These are phyloP conservation scores for Phascolomyces articulosus DNA, from an alignment of 371 early-diverging fungal genomes.

Conservation along the genomic window DNA sequence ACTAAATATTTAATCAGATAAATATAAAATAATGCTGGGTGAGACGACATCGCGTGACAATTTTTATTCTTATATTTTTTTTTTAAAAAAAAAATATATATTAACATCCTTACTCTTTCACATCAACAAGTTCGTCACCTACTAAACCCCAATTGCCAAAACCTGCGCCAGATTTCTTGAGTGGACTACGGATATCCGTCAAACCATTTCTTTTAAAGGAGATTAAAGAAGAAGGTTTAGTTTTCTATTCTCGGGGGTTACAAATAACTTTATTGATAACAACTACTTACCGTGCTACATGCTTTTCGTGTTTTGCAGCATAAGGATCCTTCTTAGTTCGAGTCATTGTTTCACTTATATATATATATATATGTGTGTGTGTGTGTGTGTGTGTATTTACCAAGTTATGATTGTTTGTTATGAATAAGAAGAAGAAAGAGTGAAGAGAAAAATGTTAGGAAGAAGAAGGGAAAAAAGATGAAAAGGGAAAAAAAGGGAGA, in stretches of 20 bases:
- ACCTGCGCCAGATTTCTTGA: conserved; percentile 18
- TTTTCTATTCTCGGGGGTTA: no score
- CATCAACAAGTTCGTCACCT: conserved; percentile 13
- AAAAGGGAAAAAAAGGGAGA: no score
- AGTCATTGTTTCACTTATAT: neutral
- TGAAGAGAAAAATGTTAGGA: neutral
- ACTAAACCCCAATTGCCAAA: conserved; percentile 18
- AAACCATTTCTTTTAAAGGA: conserved; percentile 9
- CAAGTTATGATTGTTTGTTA: no score
- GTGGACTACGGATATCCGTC: conserved; percentile 16
- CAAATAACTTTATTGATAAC: no score
- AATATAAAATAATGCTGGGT: no score
- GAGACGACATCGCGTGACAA: neutral
- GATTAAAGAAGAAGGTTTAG: neutral
- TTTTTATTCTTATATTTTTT: neutral
- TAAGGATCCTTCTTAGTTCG: conserved; percentile 13
- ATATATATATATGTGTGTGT: neutral
- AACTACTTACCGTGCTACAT: conserved; percentile 6
- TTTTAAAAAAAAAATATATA: no score
- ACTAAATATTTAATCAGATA: neutral
- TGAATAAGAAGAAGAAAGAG: neutral
- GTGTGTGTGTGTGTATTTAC: no score
- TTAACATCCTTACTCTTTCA: conserved; percentile 13
- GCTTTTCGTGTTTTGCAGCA: conserved; percentile 7
- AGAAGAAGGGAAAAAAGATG: no score